These are phyloP conservation scores for Cyclotella choctawhatcheeana DNA, from an alignment of 108 stramenopile genomes.

Conservation along the genomic window DNA sequence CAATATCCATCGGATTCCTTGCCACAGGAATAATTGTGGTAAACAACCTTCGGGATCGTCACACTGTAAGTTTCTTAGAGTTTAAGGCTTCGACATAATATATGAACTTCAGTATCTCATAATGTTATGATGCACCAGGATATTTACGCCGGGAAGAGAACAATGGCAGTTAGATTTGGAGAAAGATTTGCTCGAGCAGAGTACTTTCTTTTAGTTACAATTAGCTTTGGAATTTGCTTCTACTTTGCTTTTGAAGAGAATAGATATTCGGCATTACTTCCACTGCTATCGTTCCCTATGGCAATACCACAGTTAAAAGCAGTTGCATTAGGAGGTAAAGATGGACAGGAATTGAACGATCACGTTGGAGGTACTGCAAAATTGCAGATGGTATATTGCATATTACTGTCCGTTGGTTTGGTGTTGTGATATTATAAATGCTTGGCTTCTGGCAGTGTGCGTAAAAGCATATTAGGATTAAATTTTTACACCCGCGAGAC, in stretches of 20 bases:
- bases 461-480: too few species aligned
- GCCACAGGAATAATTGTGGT: slow-evolving; percentile 89
- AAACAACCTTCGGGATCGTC: slow-evolving; percentile 90
- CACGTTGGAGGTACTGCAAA: slow-evolving; percentile 87
- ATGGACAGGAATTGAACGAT: slow-evolving; percentile 74
- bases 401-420: slow-evolving; percentile 55
- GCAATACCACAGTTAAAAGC: slow-evolving; percentile 64
- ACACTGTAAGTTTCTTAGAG: too few species aligned
- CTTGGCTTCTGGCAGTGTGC: not conserved
- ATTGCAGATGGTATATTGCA: slow-evolving; percentile 79
- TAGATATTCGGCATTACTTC: slow-evolving; percentile 48
- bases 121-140: too few species aligned
- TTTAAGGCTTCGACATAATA: too few species aligned
- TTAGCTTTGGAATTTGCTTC: slow-evolving; percentile 52
- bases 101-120: too few species aligned
- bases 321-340: slow-evolving; percentile 63
- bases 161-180: slow-evolving; percentile 87
- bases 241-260: slow-evolving; percentile 16
- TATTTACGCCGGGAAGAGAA: slow-evolving; percentile 69
- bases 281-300: slow-evolving; percentile 66
- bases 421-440: not conserved
- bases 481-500: slow-evolving; percentile 36
- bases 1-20: slow-evolving; percentile 68
- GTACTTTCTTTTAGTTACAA: slow-evolving; percentile 54
- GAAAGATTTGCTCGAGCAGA: slow-evolving; percentile 66